Evolutionary conservation across 2,329 filamentous ascomycete species (phyloP).

Genomic region (Aspergillus costaricaensis): DNA sequence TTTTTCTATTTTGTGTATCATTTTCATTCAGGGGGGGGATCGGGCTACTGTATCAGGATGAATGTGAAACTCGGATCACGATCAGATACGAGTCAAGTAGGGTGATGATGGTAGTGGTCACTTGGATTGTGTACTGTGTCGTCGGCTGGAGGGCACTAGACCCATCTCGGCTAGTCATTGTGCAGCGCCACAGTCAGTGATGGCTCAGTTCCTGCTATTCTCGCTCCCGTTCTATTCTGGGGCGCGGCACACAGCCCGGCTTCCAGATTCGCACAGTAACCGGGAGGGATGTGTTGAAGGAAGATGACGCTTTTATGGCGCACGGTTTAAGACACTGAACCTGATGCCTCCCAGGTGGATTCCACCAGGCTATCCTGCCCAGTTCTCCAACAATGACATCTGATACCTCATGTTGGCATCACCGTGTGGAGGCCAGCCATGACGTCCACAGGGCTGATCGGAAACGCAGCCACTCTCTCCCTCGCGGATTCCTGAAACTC

Average conservation of each 20-base stretch:
- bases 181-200: not conserved
- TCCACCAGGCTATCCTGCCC: slow-evolving; percentile 4
- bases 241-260: too few species aligned
- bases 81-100: not conserved
- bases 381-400: not conserved
- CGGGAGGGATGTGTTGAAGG: not conserved
- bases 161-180: not conserved
- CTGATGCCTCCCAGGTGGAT: not conserved
- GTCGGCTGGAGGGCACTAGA: not conserved
- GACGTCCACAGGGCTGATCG: slow-evolving; percentile 17
- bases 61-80: not conserved
- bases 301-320: not conserved
- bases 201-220: too few species aligned
- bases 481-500: slow-evolving; percentile 34
- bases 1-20: not conserved
- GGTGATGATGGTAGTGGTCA: not conserved
- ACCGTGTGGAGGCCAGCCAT: slow-evolving; percentile 8
- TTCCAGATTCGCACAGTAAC: too few species aligned
- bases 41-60: not conserved
- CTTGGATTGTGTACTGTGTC: not conserved
- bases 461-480: slow-evolving; percentile 21
- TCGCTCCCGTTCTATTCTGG: too few species aligned
- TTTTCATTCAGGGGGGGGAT: not conserved
- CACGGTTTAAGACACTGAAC: not conserved
- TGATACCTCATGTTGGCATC: not conserved